phyloP scores from a whole-genome alignment of 352 stramenopile genomes.

The Globisporangium alternatum region DNA sequence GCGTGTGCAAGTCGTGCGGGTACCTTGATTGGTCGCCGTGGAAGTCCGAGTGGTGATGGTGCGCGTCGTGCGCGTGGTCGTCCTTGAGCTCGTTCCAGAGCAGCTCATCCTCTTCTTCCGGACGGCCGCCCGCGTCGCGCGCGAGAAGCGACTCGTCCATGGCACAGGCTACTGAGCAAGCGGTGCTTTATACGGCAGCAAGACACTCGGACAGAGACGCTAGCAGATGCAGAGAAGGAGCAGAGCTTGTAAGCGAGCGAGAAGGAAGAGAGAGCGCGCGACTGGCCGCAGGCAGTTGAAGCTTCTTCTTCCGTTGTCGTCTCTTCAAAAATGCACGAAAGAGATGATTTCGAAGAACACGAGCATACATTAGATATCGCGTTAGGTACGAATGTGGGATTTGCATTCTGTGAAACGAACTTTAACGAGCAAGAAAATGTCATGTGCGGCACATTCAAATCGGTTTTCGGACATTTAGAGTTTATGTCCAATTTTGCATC shows the following conservation, averaged over 20 bases:
- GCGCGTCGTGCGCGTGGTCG: constrained; percentile 19
- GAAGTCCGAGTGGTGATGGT: constrained; percentile 11
- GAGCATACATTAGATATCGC: not conserved
- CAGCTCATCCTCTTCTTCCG: constrained; percentile 68
- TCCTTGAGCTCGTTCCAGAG: constrained; percentile 82
- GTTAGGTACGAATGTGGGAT: too few relatives aligned
- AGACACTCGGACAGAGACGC: not conserved
- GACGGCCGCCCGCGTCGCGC: constrained; percentile 18
- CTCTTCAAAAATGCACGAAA: not conserved
- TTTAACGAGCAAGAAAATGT: too few relatives aligned
- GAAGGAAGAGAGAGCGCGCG: not conserved
- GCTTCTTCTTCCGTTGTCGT: not conserved
- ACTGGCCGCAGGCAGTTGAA: constrained; percentile 1
- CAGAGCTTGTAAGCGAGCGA: not conserved
- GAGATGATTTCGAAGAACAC: not conserved
- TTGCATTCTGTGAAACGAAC: too few relatives aligned
- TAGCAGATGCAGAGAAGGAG: not conserved
- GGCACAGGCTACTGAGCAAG: not conserved
- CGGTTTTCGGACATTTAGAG: too few relatives aligned
- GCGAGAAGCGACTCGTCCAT: constrained; percentile 75
- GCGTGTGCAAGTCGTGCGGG: not conserved
- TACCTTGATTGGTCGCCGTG: not conserved
- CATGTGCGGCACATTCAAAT: too few relatives aligned
- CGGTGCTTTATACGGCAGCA: not conserved
- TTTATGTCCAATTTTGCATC: too few relatives aligned